Conservation (phyloP, 2,329 filamentous ascomycete species). For the Fusarium anthophilum region DNA sequence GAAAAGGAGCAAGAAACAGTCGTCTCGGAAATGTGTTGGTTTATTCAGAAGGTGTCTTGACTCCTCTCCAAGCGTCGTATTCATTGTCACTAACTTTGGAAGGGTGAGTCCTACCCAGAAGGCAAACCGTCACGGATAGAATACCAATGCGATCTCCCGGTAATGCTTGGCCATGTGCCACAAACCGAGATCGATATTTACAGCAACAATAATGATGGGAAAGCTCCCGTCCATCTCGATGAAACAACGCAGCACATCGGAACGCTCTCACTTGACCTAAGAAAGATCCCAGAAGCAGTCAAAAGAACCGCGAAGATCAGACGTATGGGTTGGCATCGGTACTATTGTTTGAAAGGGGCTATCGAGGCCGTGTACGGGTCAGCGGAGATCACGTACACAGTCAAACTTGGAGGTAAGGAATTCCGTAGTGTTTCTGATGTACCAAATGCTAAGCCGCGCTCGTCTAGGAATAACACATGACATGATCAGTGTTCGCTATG, state of each 20-base stretch:
- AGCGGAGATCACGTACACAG: slow-evolving; percentile 50
- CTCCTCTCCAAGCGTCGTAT: neutral
- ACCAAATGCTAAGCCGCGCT: slow-evolving; percentile 16
- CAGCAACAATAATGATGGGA: slow-evolving; percentile 46
- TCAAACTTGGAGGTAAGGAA: slow-evolving; percentile 50
- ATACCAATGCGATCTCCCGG: slow-evolving; percentile 52
- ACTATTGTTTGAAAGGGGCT: slow-evolving; percentile 49
- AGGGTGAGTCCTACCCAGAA: slow-evolving; percentile 52
- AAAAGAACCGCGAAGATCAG: slow-evolving; percentile 45
- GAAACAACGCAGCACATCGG: slow-evolving; percentile 45
- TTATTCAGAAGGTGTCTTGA: slow-evolving; percentile 49
- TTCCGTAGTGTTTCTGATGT: neutral
- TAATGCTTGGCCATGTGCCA: slow-evolving; percentile 46
- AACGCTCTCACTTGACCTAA: slow-evolving; percentile 48
- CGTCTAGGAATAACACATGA: slow-evolving; percentile 49
- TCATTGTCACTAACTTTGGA: neutral
- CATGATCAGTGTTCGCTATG: slow-evolving; percentile 49
- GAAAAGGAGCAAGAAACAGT: slow-evolving; percentile 50
- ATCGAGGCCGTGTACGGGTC: slow-evolving; percentile 52
- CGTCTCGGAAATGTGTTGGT: slow-evolving; percentile 52
- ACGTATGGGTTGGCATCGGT: slow-evolving; percentile 49
- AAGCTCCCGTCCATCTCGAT: slow-evolving; percentile 46
- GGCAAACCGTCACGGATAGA: slow-evolving; percentile 49
- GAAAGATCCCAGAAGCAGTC: slow-evolving; percentile 46
- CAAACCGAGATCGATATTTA: slow-evolving; percentile 53